Evolutionary conservation across 2,329 filamentous ascomycete species (phyloP), one percentile per base, ranked within the genome.

Genomic region (Cadophora sp.): DNA sequence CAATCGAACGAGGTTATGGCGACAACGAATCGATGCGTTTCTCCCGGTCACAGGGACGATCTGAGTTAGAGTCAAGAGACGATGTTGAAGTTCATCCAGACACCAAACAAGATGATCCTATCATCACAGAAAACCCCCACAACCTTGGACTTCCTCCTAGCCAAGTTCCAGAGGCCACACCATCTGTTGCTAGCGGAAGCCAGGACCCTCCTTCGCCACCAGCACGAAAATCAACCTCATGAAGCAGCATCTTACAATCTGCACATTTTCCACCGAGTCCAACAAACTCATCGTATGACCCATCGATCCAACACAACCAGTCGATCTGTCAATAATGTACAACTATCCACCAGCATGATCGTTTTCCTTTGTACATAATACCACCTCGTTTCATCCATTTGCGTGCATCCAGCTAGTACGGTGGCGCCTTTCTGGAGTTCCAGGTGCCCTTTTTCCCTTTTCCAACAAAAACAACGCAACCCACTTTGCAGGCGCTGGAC

Each of bases 1-100:
- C 91, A 0, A 89, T 80, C 91, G 91, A 67, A 87, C 89, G 86
- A 9, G 80, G 78, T 59, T 70, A 73, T 59, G 68, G 64, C 20
- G 75, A 76, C 18, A 67, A 67, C 33, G 75, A 76, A 27, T 70
- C 70, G 41, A 72, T 70, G 73, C 71, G 70, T 62, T 80, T 71
- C 68, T 71, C 68, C 65, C 75, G 75, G 11, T 60, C 65, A 14
- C 70, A 68, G 48, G 72, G 66, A 59, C 67, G 72, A 56, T 69
- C 70, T 13, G 81, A 83, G 53, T 72, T 83, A 0, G 82, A 83
- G 64, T 73, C 73, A 1, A 78, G 78, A 68, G 80, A 78, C 45
- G 81, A 77, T 62, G 75, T 84, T 60, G 81, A 84, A 47, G 75
- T 83, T 5, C 83, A 85, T 66, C 82, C 83, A 0, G 81, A 80